Evolutionary conservation across 2,329 filamentous ascomycete genomes (phyloP), one percentile per base, ranked within the genome.

Genomic region (Apiospora aurea): DNA sequence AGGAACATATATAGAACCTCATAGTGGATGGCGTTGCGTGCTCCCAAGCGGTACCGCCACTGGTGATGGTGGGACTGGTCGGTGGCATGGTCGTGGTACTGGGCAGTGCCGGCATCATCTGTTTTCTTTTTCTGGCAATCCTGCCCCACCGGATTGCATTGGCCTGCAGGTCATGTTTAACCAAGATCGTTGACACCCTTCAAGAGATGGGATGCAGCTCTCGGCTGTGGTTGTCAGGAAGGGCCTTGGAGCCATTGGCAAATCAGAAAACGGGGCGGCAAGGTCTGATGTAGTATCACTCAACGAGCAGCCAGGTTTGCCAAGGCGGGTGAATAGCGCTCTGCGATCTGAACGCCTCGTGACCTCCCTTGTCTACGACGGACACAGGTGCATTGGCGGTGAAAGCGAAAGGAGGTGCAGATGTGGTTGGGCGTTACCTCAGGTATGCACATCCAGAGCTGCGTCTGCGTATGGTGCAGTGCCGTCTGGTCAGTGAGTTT

Each of bases 261-360:
- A 64, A 41, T 14, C 34, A 64, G 21, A 3, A 64, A 11, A 41
- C 18, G 18, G 34, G 13, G 34, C 41, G 10, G 34, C 6, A 24
- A 11, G 18, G 57, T 41, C 34, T 64, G 34, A 41, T 61, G 57
- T 41, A 24, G 34, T 64, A 24, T 64, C 18, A 34, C 29, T 41
- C 57, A n/a, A n/a, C 34, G 34, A 64, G 34, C 21, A 14, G 29
- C 53, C 29, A 26, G 53, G 29, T 41, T 14, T 64, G 57, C 34
- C 57, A 64, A 64, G 34, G 57, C 57, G 57, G 57, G n/a, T 64
- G 57, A 64, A 64, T 64, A n/a, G 57, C n/a, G 10, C n/a, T 26
- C 49, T 51, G 49, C 49, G n/a, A 64, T 41, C 57, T 64, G 57
- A n/a, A 13, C 18, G n/a, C 41, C 29, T 64, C 34, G 57, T 64